Evolutionary conservation across 2,329 filamentous ascomycete genomes (phyloP).

Genomic region (Alternaria burnsii): DNA sequence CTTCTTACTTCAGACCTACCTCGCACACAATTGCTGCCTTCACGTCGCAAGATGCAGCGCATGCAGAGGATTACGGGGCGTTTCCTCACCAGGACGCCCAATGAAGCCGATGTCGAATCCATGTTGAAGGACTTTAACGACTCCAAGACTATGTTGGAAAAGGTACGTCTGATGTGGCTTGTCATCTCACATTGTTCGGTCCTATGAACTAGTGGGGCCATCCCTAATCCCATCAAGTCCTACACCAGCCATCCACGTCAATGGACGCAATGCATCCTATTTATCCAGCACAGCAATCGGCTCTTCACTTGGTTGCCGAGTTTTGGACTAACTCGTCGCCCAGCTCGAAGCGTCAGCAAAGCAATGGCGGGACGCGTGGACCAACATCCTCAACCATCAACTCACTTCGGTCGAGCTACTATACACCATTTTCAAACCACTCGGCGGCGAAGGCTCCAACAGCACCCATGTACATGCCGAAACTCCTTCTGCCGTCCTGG

Average conservation of each 20-base stretch:
- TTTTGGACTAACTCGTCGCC: conserved; percentile 2
- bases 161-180: conserved; percentile 60
- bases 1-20: conserved; percentile 9
- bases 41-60: conserved; percentile 66
- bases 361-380: conserved; percentile 82
- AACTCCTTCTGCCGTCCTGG: conserved; percentile 70
- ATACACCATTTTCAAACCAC: conserved; percentile 78
- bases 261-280: neutral
- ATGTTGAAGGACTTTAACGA: conserved; percentile 83
- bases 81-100: conserved; percentile 74
- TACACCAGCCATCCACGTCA: neutral
- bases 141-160: conserved; percentile 75
- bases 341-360: conserved; percentile 80
- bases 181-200: conserved; percentile 4
- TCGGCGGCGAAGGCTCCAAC: conserved; percentile 69
- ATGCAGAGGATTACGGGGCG: conserved; percentile 79
- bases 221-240: conserved; percentile 4
- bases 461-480: conserved; percentile 60
- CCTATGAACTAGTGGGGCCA: conserved; percentile 31
- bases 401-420: conserved; percentile 72
- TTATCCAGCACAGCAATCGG: neutral
- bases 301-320: neutral
- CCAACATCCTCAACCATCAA: conserved; percentile 74
- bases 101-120: conserved; percentile 78
- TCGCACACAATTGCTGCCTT: conserved; percentile 27